Base-by-base conservation (phyloP, 2,329 filamentous ascomycete genomes). In the Cercospora sp. region DNA sequence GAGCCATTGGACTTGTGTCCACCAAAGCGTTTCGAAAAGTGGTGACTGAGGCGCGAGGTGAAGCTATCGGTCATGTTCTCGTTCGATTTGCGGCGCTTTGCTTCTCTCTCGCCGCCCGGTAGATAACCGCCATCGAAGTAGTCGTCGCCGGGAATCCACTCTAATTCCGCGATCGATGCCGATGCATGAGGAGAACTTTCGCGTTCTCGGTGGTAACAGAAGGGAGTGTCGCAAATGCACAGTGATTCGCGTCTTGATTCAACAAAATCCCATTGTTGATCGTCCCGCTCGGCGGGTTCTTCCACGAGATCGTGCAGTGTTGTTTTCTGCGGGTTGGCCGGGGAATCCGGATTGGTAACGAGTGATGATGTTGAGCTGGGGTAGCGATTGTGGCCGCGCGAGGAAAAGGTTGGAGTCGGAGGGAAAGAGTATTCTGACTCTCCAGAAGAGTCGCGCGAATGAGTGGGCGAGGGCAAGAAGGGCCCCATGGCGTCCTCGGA, bases 241-340 rank as follows among this genome's bases (percentile, higher is more conserved):
- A 89, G 84, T 74, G 89, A 80, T 67, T 74, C 75, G 61, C 80
- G 80, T 13, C 65, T 39, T 16, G 42, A 51, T 23, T 59, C 48
- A 20, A 62, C 28, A 30, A 85, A 78, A 59, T 84, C 77, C 13
- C 36, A 26, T 58, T 83, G 79, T 67, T 59, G 84, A 30, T 89
- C 87, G 23, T 91, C 91, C 64, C 86, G 86, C 77, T 94, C 91
- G 51, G 89, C 81, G 2, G 91, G 89, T 75, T 96, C 93, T 79
- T 97, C 94, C 75, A 93, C 87, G 20, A 97, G 91, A 75, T 95
- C 91, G 16, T 92, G 91, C 69, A 97, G 83, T 63, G 92, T 92
- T 0, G 87, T 82, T 82, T 69, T 67, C 23, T 70, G 66, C 5
- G 83, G 61, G 45, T 74, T 76, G 81, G 85, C 67, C 85, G 89